Conservation (phyloP, 805 yeast genomes). For the Barnettozyma pratensis region DNA sequence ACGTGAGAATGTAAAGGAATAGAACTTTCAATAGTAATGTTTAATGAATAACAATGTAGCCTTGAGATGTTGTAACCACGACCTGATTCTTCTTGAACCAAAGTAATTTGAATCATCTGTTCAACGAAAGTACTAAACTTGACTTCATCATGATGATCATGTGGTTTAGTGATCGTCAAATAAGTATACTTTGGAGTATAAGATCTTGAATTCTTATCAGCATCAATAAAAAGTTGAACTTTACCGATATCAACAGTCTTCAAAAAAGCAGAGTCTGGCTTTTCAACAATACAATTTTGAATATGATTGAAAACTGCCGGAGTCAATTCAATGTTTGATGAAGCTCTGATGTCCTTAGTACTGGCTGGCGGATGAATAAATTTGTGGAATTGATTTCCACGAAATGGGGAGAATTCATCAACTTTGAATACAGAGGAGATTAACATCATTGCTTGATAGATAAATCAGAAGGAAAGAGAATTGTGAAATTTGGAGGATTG, state of each 20-base stretch:
- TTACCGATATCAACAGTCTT: background rate
- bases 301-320: background rate
- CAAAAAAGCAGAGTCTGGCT: background rate
- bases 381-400: no score
- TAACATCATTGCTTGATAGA: background rate
- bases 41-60: background rate
- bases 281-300: background rate
- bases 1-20: background rate
- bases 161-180: background rate
- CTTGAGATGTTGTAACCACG: background rate
- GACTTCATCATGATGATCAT: background rate
- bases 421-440: background rate
- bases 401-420: no score
- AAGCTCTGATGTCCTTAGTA: background rate
- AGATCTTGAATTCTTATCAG: background rate
- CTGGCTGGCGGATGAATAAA: background rate
- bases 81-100: no score
- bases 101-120: background rate
- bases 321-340: background rate
- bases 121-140: background rate
- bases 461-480: background rate
- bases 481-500: background rate
- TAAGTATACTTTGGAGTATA: background rate
- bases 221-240: background rate
- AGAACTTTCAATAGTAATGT: background rate